A percentile compares a stretch with the other conserved stretches of the same genome.
Conservation (phyloP, 192 early-diverging fungal genomes). For the Umbelopsis sp. region DNA sequence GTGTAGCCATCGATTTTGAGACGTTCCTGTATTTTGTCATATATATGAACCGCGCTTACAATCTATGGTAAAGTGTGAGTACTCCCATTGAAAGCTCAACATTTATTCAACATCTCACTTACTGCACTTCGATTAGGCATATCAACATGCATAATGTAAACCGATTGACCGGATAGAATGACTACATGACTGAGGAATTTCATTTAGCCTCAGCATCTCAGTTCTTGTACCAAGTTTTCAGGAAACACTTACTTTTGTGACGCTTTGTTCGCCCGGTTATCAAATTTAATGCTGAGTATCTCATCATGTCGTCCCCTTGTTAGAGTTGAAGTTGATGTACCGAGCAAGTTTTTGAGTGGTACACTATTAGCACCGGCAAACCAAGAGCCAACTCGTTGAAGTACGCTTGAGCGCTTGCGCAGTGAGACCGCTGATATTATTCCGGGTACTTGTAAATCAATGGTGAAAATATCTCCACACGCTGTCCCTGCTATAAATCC, state of each 20-base stretch:
- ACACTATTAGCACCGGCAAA: not conserved
- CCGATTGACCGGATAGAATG: not conserved
- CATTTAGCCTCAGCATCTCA: too few relatives aligned
- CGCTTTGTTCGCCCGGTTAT: not conserved
- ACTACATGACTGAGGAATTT: not conserved
- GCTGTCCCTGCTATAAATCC: conserved; percentile 4
- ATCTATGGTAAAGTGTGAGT: not conserved
- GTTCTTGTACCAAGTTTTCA: not conserved
- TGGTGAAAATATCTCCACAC: not conserved
- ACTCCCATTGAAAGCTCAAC: not conserved
- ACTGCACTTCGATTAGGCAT: conserved; percentile 3
- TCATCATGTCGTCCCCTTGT: conserved; percentile 1
- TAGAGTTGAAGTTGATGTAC: not conserved
- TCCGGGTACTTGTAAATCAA: not conserved
- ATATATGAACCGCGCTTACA: not conserved
- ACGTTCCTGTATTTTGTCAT: conserved; percentile 6
- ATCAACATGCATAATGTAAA: not conserved
- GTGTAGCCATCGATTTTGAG: not conserved
- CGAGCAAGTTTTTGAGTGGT: not conserved
- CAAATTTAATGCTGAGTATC: not conserved
- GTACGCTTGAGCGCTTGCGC: not conserved
- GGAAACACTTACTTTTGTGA: not conserved
- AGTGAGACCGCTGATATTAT: not conserved
- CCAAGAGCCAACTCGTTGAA: conserved; percentile 12
- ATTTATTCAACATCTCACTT: not conserved